phyloP scores from a whole-genome alignment of 2,329 filamentous ascomycete species.

The Exophiala mesophila region DNA sequence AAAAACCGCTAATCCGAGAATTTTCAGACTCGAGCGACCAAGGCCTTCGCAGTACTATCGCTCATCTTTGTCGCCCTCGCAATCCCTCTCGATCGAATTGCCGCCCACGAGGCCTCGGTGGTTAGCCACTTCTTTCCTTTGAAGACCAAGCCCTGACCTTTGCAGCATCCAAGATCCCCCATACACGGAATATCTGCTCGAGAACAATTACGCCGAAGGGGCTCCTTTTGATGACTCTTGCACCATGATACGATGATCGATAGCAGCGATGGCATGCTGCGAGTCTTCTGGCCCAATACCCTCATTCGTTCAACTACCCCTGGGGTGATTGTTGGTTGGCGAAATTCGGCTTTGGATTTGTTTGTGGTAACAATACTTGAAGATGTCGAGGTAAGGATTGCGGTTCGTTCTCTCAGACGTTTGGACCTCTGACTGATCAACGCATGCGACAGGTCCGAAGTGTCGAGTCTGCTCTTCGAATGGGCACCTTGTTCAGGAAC shows the following conservation, averaged over 20 bases:
- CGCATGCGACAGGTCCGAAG: slow-evolving; percentile 62
- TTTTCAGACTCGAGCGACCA: slow-evolving; percentile 76
- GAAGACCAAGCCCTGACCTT: slow-evolving; percentile 5
- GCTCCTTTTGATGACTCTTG: slow-evolving; percentile 69
- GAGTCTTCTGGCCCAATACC: slow-evolving; percentile 97
- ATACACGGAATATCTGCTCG: slow-evolving; percentile 83
- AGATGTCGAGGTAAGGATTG: slow-evolving; percentile 71
- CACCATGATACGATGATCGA: slow-evolving; percentile 59
- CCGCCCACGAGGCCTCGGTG: slow-evolving; percentile 70
- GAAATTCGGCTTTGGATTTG: slow-evolving; percentile 84
- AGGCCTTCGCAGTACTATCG: slow-evolving; percentile 78
- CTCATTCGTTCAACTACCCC: slow-evolving; percentile 65
- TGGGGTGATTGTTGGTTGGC: slow-evolving; percentile 91
- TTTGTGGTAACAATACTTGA: slow-evolving; percentile 86
- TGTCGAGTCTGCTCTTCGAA: slow-evolving; percentile 82
- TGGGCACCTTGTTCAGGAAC: slow-evolving; percentile 76
- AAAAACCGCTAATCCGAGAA: no score
- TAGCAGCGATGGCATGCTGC: slow-evolving; percentile 75
- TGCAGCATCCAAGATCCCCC: slow-evolving; percentile 73
- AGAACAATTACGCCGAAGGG: slow-evolving; percentile 88
- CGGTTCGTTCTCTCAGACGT: slow-evolving; percentile 17
- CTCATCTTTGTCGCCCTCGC: slow-evolving; percentile 79
- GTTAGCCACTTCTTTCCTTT: slow-evolving; percentile 50
- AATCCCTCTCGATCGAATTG: slow-evolving; percentile 77
- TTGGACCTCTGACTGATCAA: slow-evolving; percentile 10